Evolutionary conservation across 2,329 filamentous ascomycete genomes (phyloP).

Genomic region (Monosporascus sp.): DNA sequence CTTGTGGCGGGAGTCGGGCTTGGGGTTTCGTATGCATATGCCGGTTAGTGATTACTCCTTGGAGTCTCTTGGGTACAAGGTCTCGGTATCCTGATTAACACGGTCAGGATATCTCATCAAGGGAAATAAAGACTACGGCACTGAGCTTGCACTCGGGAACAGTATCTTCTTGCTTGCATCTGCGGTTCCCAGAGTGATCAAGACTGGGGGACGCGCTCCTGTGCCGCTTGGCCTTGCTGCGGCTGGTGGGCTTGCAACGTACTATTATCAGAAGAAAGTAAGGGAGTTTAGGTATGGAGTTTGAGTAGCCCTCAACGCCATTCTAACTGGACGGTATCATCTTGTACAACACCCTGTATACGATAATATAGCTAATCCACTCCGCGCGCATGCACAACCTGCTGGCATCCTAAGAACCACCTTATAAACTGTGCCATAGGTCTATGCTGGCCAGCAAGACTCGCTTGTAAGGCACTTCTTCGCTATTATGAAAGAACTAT

Average conservation of each 20-base stretch:
- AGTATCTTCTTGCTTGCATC: conserved; percentile 33
- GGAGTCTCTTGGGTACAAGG: too few species aligned
- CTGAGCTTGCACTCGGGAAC: conserved; percentile 36
- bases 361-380: too few species aligned
- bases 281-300: conserved; percentile 36
- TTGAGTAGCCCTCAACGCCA: conserved; percentile 9
- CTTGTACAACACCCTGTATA: too few species aligned
- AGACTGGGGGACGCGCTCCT: conserved; percentile 32
- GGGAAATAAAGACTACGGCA: conserved; percentile 37
- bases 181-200: conserved; percentile 33
- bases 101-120: conserved; percentile 34
- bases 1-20: conserved; percentile 28
- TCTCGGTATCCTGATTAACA: neutral
- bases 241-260: conserved; percentile 31
- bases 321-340: too few species aligned
- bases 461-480: too few species aligned
- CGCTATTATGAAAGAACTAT: too few species aligned
- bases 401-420: too few species aligned
- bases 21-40: conserved; percentile 26
- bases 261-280: conserved; percentile 38
- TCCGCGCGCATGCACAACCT: too few species aligned
- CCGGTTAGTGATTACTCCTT: conserved; percentile 15
- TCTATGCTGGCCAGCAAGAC: too few species aligned
- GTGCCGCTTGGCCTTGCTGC: conserved; percentile 30
- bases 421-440: too few species aligned